These are phyloP conservation scores for Ogataea naganishii DNA, from an alignment of 805 yeast species.

Conservation along the genomic window DNA sequence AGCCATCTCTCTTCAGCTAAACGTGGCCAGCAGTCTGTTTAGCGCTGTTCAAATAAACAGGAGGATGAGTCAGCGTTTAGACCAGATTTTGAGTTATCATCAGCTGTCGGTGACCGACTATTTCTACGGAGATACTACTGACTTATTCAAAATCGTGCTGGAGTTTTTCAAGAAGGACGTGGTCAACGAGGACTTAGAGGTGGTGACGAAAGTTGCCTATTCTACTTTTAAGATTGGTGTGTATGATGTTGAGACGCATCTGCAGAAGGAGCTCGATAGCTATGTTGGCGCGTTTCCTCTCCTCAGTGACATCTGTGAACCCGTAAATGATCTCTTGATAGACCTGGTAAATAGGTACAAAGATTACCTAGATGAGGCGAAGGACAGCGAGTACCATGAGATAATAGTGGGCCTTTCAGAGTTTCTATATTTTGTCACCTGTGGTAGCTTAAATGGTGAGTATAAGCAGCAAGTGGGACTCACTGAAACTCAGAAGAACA, in stretches of 20 bases:
- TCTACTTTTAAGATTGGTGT: slow-evolving; percentile 1
- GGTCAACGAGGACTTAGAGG: neutral
- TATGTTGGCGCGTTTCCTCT: neutral
- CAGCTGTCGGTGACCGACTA: too few relatives aligned
- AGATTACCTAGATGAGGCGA: neutral
- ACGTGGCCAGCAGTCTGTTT: too few relatives aligned
- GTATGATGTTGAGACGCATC: neutral
- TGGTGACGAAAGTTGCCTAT: neutral
- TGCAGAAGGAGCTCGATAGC: neutral
- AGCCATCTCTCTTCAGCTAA: too few relatives aligned
- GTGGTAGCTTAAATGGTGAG: neutral
- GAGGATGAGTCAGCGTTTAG: too few relatives aligned
- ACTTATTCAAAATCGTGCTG: too few relatives aligned
- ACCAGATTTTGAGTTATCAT: too few relatives aligned
- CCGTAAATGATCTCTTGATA: slow-evolving; percentile 1
- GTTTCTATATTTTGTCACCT: slow-evolving; percentile 1
- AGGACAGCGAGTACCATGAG: slow-evolving; percentile 4
- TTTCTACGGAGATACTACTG: too few relatives aligned
- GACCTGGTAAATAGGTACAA: neutral
- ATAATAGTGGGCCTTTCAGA: slow-evolving; percentile 1
- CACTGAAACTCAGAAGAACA: neutral
- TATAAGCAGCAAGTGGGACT: slow-evolving; percentile 1
- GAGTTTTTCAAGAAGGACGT: slow-evolving; percentile 5
- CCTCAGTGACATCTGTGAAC: neutral
- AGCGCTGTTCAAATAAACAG: too few relatives aligned